Evolutionary conservation across 2,329 filamentous ascomycete species (phyloP), one percentile per base, ranked within the genome.

Genomic region (Pestalotiopsis sp.): DNA sequence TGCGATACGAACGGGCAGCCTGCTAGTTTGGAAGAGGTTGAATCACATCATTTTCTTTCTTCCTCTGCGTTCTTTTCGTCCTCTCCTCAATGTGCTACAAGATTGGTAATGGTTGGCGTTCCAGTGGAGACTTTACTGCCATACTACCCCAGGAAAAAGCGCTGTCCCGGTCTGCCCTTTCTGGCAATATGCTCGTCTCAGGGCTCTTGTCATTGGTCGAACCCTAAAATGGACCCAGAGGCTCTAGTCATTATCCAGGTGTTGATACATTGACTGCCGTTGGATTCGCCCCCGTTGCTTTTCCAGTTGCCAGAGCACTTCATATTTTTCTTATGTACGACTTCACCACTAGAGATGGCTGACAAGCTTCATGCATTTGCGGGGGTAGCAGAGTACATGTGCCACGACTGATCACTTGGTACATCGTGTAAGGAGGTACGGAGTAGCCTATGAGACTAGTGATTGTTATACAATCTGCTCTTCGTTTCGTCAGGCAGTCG

Each of bases 1-100:
- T 60, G 39, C 64, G 36, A 66, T 31, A 56, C 63, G 63, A 58
- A 14, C n/a, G 45, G 56, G 64, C 56, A 17, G 12, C 13, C 45
- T 17, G 20, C 41, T 12, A 20, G 58, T 27, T 38, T 60, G 36
- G 52, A 39, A 56, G n/a, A 66, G 45, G 31, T 38, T 66, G 56
- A 27, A 13, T 41, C 20, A 13, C 9, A 27, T 52, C 12, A 13
- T 3, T 64, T 25, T 66, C 3, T 31, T 3, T 38, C 6, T 52
- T n/a, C 52, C 13, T 39, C n/a, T 49, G 14, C 56, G 4, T 2
- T 6, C 38, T 31, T 25, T 23, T 52, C 23, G 12, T n/a, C 38
- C 17, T 63, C 61, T 11, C 14, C 11, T 52, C 45, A 17, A 52
- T 52, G 20, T 52, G 13, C 20, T 17, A 20, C 14, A 3, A 52